A percentile compares a stretch with the other conserved stretches of the same genome.
phyloP scores from a whole-genome alignment of 2,329 filamentous ascomycete genomes.

The Pyrenophora graminea region DNA sequence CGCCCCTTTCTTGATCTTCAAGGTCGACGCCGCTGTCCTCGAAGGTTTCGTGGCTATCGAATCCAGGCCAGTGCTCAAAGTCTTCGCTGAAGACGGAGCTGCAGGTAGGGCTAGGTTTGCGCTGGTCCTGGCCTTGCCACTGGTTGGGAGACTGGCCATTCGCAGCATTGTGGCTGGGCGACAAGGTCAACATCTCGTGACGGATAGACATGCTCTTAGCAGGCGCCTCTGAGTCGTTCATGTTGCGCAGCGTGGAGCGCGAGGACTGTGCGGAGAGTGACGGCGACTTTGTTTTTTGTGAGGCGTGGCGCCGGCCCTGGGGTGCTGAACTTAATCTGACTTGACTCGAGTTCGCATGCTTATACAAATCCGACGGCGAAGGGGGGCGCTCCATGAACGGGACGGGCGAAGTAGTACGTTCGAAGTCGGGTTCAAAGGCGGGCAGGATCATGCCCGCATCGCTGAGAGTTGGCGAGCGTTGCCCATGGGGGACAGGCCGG shows the following conservation, averaged over 20 bases:
- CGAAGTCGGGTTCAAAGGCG: conserved; percentile 47
- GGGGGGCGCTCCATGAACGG: conserved; percentile 55
- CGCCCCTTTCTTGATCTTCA: conserved; percentile 39
- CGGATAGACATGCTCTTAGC: conserved; percentile 17
- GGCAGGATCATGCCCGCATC: conserved; percentile 96
- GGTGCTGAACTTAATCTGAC: conserved; percentile 37
- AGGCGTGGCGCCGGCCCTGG: conserved; percentile 34
- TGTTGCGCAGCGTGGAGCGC: conserved; percentile 43
- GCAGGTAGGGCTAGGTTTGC: conserved; percentile 40
- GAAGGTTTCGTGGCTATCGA: conserved; percentile 36
- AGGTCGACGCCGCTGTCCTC: conserved; percentile 43
- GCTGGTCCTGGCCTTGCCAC: conserved; percentile 28
- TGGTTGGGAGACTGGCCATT: conserved; percentile 17
- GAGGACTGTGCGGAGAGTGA: conserved; percentile 41
- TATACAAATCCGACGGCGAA: conserved; percentile 43
- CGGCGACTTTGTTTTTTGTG: conserved; percentile 37
- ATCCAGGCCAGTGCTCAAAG: conserved; percentile 48
- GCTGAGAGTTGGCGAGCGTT: conserved; percentile 77
- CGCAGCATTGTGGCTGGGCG: conserved; percentile 37
- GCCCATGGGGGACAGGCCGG: conserved; percentile 20
- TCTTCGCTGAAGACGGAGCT: conserved; percentile 53
- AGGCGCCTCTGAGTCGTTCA: conserved; percentile 27
- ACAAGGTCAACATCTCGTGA: conserved; percentile 39
- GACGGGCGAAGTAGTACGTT: conserved; percentile 55
- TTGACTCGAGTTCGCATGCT: conserved; percentile 27